phyloP scores from a whole-genome alignment of 768 basidiomycete species.

The Trametes coccinea region DNA sequence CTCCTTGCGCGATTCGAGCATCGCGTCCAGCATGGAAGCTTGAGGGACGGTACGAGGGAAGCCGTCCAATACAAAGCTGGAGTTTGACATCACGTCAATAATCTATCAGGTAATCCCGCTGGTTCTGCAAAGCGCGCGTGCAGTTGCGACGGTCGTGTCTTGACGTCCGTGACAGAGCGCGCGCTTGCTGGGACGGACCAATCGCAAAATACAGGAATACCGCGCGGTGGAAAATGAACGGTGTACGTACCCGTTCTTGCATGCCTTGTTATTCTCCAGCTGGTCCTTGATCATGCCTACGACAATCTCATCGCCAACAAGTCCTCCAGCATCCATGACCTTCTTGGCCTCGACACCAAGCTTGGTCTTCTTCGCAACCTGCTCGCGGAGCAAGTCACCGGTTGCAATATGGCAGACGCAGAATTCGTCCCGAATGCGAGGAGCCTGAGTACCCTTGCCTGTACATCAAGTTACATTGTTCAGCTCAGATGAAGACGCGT shows the following conservation, averaged over 20 bases:
- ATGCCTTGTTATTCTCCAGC: conserved; percentile 87
- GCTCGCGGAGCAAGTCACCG: conserved; percentile 97
- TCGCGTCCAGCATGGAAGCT: conserved; percentile 91
- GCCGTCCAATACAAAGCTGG: conserved; percentile 97
- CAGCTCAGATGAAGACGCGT: conserved; percentile 8
- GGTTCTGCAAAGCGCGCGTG: background rate
- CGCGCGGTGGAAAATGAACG: background rate
- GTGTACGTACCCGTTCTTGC: conserved; percentile 88
- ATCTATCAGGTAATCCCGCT: background rate
- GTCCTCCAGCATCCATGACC: conserved; percentile 95
- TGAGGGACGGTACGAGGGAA: conserved; percentile 98
- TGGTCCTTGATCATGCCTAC: conserved; percentile 97
- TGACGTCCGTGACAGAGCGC: background rate
- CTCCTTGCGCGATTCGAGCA: conserved; percentile 83
- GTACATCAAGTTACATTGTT: conserved; percentile 1
- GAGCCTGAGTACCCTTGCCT: conserved; percentile 99
- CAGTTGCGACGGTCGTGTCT: background rate
- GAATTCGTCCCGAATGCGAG: conserved; percentile 87
- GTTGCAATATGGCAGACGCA: conserved; percentile 98
- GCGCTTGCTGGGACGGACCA: background rate
- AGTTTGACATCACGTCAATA: background rate
- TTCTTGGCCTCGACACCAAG: conserved; percentile 94
- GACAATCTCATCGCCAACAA: conserved; percentile 96
- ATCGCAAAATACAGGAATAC: background rate
- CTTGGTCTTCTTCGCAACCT: conserved; percentile 82